A percentile compares a stretch with the other conserved stretches of the same genome.
Evolutionary conservation across 768 basidiomycete genomes (phyloP).

Genomic region (Dioszegia crocea): DNA sequence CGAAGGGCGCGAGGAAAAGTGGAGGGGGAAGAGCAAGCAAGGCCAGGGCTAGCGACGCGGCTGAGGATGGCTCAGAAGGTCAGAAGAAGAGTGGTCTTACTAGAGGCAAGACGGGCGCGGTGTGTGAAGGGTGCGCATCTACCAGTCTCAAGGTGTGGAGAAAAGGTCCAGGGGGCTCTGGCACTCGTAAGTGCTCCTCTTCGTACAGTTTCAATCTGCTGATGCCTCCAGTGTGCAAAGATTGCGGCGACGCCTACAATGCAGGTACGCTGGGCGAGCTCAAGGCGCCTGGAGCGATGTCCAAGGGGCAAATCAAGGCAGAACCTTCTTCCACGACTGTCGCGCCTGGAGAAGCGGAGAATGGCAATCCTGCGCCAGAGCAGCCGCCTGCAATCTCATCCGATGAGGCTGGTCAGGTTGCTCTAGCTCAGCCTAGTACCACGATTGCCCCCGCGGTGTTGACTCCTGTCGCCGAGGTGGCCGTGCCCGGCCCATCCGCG

Average conservation of each 20-base stretch:
- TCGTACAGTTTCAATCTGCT: neutral
- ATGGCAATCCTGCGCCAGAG: neutral
- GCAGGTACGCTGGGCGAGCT: slow-evolving; percentile 28
- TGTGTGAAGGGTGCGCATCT: slow-evolving; percentile 38
- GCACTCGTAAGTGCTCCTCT: slow-evolving; percentile 31
- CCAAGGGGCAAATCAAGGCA: neutral
- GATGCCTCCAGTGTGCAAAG: slow-evolving; percentile 29
- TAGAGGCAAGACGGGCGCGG: slow-evolving; percentile 17
- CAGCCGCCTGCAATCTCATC: neutral
- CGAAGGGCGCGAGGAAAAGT: slow-evolving; percentile 11
- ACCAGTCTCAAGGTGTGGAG: slow-evolving; percentile 33
- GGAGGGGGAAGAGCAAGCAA: neutral
- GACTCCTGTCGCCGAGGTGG: too few species aligned
- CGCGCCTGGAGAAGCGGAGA: too few species aligned
- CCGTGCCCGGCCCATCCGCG: too few species aligned
- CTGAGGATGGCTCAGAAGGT: neutral
- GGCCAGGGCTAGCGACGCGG: neutral
- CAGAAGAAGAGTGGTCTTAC: slow-evolving; percentile 8
- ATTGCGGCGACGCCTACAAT: slow-evolving; percentile 31
- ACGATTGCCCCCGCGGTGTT: too few species aligned
- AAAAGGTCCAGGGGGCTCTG: slow-evolving; percentile 31
- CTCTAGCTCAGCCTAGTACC: too few species aligned
- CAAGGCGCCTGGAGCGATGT: slow-evolving; percentile 29
- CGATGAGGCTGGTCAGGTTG: neutral
- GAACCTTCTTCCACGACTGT: too few species aligned